A percentile compares a stretch with the other conserved stretches of the same genome.
These are phyloP conservation scores for Diaporthe citrichinensis DNA, from an alignment of 2,329 filamentous ascomycete species.

Conservation along the genomic window DNA sequence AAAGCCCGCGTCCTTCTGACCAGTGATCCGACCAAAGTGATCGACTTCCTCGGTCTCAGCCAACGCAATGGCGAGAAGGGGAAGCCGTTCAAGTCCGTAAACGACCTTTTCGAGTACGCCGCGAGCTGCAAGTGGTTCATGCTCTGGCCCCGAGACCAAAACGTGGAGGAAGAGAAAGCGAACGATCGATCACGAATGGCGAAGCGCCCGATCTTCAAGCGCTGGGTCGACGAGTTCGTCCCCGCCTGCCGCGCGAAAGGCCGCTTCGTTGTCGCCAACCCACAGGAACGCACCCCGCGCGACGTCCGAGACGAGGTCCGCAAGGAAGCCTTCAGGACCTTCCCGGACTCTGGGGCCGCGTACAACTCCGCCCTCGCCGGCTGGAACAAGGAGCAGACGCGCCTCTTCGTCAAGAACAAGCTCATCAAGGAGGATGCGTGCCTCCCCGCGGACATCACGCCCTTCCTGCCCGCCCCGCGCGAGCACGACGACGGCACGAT, in stretches of 20 bases:
- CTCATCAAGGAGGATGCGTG: slow-evolving; percentile 56
- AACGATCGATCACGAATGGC: slow-evolving; percentile 71
- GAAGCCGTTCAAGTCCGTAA: slow-evolving; percentile 65
- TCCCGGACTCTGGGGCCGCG: slow-evolving; percentile 57
- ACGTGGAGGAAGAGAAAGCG: slow-evolving; percentile 51
- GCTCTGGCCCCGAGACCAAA: slow-evolving; percentile 48
- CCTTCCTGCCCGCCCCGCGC: slow-evolving; percentile 51
- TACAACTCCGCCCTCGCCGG: slow-evolving; percentile 59
- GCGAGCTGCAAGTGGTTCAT: slow-evolving; percentile 71
- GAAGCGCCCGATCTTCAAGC: slow-evolving; percentile 68
- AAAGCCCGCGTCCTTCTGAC: slow-evolving; percentile 73
- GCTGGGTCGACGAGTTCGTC: slow-evolving; percentile 76
- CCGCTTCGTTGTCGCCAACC: slow-evolving; percentile 47
- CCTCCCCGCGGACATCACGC: slow-evolving; percentile 56
- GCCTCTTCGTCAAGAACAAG: slow-evolving; percentile 35
- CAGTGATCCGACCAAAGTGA: slow-evolving; percentile 65
- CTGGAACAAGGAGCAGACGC: slow-evolving; percentile 58
- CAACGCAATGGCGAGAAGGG: slow-evolving; percentile 60
- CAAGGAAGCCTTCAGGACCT: slow-evolving; percentile 66
- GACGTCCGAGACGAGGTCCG: slow-evolving; percentile 61
- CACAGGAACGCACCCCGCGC: slow-evolving; percentile 19
- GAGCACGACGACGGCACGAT: slow-evolving; percentile 36
- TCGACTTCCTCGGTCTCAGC: slow-evolving; percentile 76
- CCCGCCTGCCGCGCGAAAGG: slow-evolving; percentile 62
- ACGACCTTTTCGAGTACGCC: slow-evolving; percentile 75